Base-by-base conservation (phyloP, 2,329 filamentous ascomycete species). In the Curvularia eragrostidis region DNA sequence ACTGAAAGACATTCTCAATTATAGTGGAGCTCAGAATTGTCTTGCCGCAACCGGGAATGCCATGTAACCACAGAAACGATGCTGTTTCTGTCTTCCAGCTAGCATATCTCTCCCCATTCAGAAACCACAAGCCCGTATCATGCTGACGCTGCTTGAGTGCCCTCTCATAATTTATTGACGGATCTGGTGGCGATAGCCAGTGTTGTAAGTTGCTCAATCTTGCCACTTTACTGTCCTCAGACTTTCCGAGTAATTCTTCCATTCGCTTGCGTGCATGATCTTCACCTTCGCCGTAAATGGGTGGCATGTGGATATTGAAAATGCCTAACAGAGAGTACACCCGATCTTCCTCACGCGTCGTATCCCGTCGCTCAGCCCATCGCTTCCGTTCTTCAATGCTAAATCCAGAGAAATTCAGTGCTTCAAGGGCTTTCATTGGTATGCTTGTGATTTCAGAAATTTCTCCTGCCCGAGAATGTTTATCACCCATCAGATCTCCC, bases 41-140 rank as follows among this genome's bases (percentile, higher is more conserved):
- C 58, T 80, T 80, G 6, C 79, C 78, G 48, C 77, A 80, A 39
- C 78, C 78, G 12, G 75, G 69, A 43, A 77, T 78, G 2, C 78
- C 76, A 61, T 77, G 55, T 9, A 80, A 65, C 76, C 75, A 80
- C 1, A 79, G 55, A 51, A 67, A 68, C 3, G 72, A 77, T 19
- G 63, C 63, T 18, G 47, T 26, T 15, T 52, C 48, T 2, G 32
- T 62, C 55, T 72, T 78, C 78, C 77, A 80, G 15, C 44, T 48
- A 0, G 23, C 21, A 56, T 74, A 79, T 10, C 55, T 21, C 23
- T 52, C 55, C 5, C 60, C 41, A 30, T 73, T 21, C 9, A 79
- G 62, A n/a, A 80, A 61, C 77, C 77, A 79, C 18, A 63, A 50
- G 6, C 77, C 74, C 3, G 77, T 76, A 2, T 68, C 62, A 56